Evolutionary conservation across 2,329 filamentous ascomycete species (phyloP).

Genomic region (Aureobasidium sp.): DNA sequence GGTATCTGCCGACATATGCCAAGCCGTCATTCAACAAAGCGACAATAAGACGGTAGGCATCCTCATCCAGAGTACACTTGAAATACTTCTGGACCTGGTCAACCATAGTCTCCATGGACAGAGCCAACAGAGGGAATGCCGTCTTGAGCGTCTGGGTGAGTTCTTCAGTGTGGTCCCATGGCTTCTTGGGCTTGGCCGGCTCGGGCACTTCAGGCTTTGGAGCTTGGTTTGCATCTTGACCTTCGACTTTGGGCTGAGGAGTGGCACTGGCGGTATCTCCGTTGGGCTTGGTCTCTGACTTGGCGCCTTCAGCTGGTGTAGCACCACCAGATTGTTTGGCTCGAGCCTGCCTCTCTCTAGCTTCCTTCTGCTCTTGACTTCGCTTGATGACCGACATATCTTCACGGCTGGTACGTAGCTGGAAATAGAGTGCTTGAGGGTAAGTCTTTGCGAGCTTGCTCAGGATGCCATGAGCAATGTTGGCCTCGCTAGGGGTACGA

Average conservation of each 20-base stretch:
- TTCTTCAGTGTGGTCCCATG: slow-evolving; percentile 95
- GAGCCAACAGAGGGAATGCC: slow-evolving; percentile 85
- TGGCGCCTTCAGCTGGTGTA: slow-evolving; percentile 21
- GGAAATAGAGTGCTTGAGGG: slow-evolving; percentile 90
- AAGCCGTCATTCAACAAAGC: slow-evolving; percentile 92
- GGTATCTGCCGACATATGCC: slow-evolving; percentile 83
- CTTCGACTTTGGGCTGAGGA: slow-evolving; percentile 23
- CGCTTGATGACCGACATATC: slow-evolving; percentile 92
- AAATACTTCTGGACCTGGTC: slow-evolving; percentile 99
- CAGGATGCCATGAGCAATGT: slow-evolving; percentile 75
- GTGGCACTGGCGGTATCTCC: slow-evolving; percentile 26
- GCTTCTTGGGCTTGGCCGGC: slow-evolving; percentile 55
- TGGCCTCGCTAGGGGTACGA: slow-evolving; percentile 68
- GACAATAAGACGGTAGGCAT: slow-evolving; percentile 96
- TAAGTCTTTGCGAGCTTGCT: slow-evolving; percentile 93
- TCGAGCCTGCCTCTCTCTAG: slow-evolving; percentile 43
- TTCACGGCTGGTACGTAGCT: slow-evolving; percentile 84
- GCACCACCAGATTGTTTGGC: slow-evolving; percentile 48
- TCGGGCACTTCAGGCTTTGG: slow-evolving; percentile 26
- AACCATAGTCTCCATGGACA: slow-evolving; percentile 99
- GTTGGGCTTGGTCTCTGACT: slow-evolving; percentile 36
- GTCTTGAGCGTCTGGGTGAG: slow-evolving; percentile 95
- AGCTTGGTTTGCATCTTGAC: slow-evolving; percentile 18
- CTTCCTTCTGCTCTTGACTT: slow-evolving; percentile 57
- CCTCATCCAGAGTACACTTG: slow-evolving; percentile 96